Conservation (phyloP, 495 filamentous ascomycete species). For the Xylaria acuta region DNA sequence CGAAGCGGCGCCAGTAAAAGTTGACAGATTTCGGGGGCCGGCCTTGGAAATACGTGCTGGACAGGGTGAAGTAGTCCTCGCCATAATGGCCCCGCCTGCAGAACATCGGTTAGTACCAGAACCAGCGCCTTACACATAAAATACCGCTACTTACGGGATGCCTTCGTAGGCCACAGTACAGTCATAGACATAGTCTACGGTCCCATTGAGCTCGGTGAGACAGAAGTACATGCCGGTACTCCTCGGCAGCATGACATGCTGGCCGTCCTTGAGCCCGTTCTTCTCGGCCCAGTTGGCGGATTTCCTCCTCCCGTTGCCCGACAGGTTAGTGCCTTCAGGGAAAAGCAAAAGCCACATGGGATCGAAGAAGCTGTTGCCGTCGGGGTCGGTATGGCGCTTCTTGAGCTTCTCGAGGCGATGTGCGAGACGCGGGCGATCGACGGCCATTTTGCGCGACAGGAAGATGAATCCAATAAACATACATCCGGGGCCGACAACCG, state of each 20-base stretch:
- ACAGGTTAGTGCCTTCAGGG: constrained; percentile 82
- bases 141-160: constrained; percentile 63
- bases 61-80: constrained; percentile 76
- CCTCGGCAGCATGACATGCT: constrained; percentile 73
- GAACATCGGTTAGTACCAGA: constrained; percentile 28
- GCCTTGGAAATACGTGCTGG: constrained; percentile 75
- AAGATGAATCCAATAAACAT: constrained; percentile 85
- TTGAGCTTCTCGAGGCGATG: constrained; percentile 74
- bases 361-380: constrained; percentile 60
- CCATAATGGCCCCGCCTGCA: constrained; percentile 71
- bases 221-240: constrained; percentile 80
- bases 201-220: constrained; percentile 71
- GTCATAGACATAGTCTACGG: constrained; percentile 82
- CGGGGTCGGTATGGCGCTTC: constrained; percentile 56
- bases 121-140: not conserved
- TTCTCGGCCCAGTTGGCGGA: constrained; percentile 76
- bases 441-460: constrained; percentile 81
- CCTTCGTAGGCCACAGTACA: constrained; percentile 88
- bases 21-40: constrained; percentile 83
- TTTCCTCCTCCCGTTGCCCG: constrained; percentile 65
- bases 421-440: constrained; percentile 72
- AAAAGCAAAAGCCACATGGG: constrained; percentile 90
- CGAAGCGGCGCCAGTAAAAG: constrained; percentile 82
- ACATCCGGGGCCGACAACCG: constrained; percentile 79
- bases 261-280: constrained; percentile 66